Conservation (phyloP, 345 rosid genomes). For the Kandelia obovata region DNA sequence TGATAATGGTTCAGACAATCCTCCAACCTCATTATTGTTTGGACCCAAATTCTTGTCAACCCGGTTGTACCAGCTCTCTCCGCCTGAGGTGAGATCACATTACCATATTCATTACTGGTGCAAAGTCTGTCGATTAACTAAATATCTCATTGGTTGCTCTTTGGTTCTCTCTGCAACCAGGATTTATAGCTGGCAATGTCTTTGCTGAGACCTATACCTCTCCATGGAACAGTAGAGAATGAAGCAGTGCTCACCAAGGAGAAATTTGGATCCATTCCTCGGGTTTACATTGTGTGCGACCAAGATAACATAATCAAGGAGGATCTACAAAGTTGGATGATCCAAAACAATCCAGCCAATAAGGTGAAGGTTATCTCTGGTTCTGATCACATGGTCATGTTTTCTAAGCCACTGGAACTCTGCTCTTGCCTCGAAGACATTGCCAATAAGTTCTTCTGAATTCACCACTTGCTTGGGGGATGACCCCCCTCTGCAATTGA, state of each 20-base stretch:
- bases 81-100: constrained; percentile 29
- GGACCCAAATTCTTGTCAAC: constrained; percentile 25
- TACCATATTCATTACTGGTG: too few relatives aligned
- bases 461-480: background rate
- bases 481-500: too few relatives aligned
- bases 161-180: constrained; percentile 9
- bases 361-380: constrained; percentile 30
- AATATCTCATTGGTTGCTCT: background rate
- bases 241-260: constrained; percentile 20
- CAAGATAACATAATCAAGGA: constrained; percentile 16
- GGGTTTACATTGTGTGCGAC: constrained; percentile 34
- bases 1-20: constrained; percentile 21
- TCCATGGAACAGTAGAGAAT: background rate
- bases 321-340: constrained; percentile 33
- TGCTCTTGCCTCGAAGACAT: constrained; percentile 27
- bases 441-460: constrained; percentile 19
- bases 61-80: constrained; percentile 38
- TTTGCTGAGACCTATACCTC: constrained; percentile 20
- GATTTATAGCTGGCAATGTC: constrained; percentile 32
- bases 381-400: constrained; percentile 47
- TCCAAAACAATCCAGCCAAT: constrained; percentile 28
- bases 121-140: background rate
- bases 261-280: constrained; percentile 20
- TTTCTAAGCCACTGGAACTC: constrained; percentile 32
- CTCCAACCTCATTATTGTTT: constrained; percentile 16